Percentiles rank a stretch among this genome's conserved stretches.
These are phyloP conservation scores for Phyllosticta citrichinensis DNA, from an alignment of 2,329 filamentous ascomycete species.

Conservation along the genomic window DNA sequence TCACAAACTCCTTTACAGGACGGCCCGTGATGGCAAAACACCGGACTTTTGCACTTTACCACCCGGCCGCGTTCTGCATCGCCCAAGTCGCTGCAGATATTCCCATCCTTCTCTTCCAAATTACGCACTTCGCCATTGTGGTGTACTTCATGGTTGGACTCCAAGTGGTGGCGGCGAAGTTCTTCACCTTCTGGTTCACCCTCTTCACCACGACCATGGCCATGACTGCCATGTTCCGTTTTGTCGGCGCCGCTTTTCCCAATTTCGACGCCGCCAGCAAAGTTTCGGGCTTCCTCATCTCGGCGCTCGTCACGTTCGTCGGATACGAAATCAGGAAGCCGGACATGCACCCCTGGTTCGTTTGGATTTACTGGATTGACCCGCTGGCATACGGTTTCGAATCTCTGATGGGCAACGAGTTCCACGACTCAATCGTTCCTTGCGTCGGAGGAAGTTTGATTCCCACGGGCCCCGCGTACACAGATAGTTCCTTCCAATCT, in stretches of 20 bases:
- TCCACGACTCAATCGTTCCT: conserved; percentile 28
- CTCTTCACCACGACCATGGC: conserved; percentile 58
- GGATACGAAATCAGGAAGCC: conserved; percentile 48
- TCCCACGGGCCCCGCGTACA: conserved; percentile 40
- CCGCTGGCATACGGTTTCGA: conserved; percentile 12
- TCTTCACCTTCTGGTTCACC: conserved; percentile 73
- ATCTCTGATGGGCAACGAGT: conserved; percentile 11
- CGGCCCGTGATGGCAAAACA: conserved; percentile 84
- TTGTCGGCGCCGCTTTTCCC: conserved; percentile 59
- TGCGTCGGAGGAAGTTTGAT: conserved; percentile 43
- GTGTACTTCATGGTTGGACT: conserved; percentile 81
- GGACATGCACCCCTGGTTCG: conserved; percentile 44
- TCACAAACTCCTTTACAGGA: conserved; percentile 47
- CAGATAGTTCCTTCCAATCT: conserved; percentile 32
- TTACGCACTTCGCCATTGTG: conserved; percentile 48
- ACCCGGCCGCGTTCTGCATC: conserved; percentile 65
- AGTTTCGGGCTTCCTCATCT: conserved; percentile 42
- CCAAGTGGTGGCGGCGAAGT: conserved; percentile 58
- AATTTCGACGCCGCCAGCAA: conserved; percentile 48
- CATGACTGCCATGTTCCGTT: conserved; percentile 77
- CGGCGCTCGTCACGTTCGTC: conserved; percentile 52
- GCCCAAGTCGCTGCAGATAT: conserved; percentile 57
- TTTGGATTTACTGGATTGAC: conserved; percentile 43
- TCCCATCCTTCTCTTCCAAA: conserved; percentile 48
- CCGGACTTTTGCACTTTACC: conserved; percentile 73